Conservation (phyloP, 768 basidiomycete species). For the Termitomyces sp. region DNA sequence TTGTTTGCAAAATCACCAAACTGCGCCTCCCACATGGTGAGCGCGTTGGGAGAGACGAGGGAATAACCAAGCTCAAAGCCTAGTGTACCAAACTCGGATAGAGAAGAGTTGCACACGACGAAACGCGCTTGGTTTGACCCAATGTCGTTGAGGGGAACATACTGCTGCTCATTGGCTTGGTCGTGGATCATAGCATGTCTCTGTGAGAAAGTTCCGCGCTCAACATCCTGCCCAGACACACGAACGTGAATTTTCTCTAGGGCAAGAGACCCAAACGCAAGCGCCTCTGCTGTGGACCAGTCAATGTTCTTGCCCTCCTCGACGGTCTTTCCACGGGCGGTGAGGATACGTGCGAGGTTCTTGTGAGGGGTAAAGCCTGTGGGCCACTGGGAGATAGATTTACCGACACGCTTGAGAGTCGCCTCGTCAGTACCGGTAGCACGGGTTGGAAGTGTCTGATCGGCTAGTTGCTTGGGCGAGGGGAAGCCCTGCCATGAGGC, state of each 20-base stretch:
- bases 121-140: conserved; percentile 87
- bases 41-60: conserved; percentile 86
- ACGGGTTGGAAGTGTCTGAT: conserved; percentile 86
- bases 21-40: conserved; percentile 98
- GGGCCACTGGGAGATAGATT: conserved; percentile 82
- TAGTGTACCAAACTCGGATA: conserved; percentile 92
- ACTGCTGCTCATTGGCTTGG: conserved; percentile 87
- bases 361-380: conserved; percentile 82
- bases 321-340: conserved; percentile 81
- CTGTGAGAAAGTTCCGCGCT: conserved; percentile 98
- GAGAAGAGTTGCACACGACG: conserved; percentile 92
- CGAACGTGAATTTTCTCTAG: conserved; percentile 93
- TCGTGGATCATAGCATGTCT: conserved; percentile 97
- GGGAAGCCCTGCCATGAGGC: conserved; percentile 99
- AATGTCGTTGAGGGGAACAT: conserved; percentile 85
- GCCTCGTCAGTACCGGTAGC: conserved; percentile 77
- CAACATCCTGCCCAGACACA: conserved; percentile 96
- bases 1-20: conserved; percentile 99
- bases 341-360: conserved; percentile 91
- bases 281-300: conserved; percentile 97
- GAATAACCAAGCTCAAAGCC: conserved; percentile 99
- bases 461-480: conserved; percentile 91
- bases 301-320: conserved; percentile 91
- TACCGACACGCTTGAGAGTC: conserved; percentile 78
- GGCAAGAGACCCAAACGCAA: conserved; percentile 91